These are phyloP conservation scores for Rhododendron molle DNA, from an alignment of 148 eudicot species.

Conservation along the genomic window DNA sequence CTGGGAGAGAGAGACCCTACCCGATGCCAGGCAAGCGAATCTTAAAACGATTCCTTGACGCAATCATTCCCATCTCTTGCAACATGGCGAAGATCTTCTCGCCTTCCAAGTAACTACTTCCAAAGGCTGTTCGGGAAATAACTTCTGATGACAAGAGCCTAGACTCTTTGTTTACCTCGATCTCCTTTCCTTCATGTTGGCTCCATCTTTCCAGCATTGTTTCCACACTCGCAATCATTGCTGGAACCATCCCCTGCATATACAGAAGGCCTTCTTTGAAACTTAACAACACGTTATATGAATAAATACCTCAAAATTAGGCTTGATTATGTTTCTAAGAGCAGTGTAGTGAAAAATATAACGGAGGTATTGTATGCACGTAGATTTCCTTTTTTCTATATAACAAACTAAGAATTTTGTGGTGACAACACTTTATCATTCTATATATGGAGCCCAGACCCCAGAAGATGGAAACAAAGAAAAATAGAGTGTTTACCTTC, in stretches of 20 bases:
- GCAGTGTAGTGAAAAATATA: neutral
- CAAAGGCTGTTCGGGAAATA: slow-evolving; percentile 23
- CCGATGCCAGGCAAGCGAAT: slow-evolving; percentile 10
- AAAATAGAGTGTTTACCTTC: too few relatives aligned
- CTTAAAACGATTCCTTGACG: neutral
- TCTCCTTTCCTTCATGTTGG: slow-evolving; percentile 9
- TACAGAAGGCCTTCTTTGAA: neutral
- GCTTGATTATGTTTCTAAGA: neutral
- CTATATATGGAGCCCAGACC: too few relatives aligned
- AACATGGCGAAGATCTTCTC: slow-evolving; percentile 12
- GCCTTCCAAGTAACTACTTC: slow-evolving; percentile 23
- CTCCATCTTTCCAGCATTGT: slow-evolving; percentile 23
- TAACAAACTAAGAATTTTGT: neutral
- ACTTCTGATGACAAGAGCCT: slow-evolving; percentile 13
- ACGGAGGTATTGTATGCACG: neutral
- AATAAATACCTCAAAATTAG: too few relatives aligned
- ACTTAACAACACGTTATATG: too few relatives aligned
- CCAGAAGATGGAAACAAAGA: too few relatives aligned
- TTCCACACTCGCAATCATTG: slow-evolving; percentile 9
- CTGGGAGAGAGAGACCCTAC: neutral
- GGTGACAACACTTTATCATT: too few relatives aligned
- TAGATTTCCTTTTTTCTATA: too few relatives aligned
- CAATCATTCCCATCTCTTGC: neutral
- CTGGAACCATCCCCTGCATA: slow-evolving; percentile 11
- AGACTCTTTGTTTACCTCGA: slow-evolving; percentile 13